These are phyloP conservation scores for Penicillium hordei DNA, from an alignment of 2,329 filamentous ascomycete genomes.

Conservation along the genomic window DNA sequence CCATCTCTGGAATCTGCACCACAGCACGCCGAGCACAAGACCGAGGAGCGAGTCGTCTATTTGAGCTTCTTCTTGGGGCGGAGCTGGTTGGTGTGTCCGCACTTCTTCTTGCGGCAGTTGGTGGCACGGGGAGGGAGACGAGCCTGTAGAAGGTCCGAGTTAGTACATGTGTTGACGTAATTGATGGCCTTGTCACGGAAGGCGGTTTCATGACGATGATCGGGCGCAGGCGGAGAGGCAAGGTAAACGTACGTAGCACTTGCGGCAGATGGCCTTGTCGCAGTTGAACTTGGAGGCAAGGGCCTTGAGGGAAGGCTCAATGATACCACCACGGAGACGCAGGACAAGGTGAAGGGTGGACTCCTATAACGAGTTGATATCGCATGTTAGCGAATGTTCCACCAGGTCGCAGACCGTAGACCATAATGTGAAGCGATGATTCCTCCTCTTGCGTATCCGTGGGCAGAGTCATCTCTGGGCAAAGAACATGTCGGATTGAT, in stretches of 20 bases:
- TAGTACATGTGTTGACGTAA: slow-evolving; percentile 8
- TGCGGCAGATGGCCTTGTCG: slow-evolving; percentile 99
- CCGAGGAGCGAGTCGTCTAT: slow-evolving; percentile 52
- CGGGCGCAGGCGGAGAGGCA: background rate
- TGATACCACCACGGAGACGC: slow-evolving; percentile 98
- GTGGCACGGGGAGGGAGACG: slow-evolving; percentile 96
- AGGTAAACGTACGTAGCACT: slow-evolving; percentile 85
- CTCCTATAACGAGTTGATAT: slow-evolving; percentile 60
- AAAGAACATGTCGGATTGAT: slow-evolving; percentile 1
- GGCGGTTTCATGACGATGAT: background rate
- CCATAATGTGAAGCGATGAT: background rate
- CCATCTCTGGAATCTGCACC: slow-evolving; percentile 30
- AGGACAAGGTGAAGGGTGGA: slow-evolving; percentile 98
- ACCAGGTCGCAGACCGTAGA: slow-evolving; percentile 1
- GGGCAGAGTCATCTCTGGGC: background rate
- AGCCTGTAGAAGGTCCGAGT: slow-evolving; percentile 43
- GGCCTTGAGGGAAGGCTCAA: slow-evolving; percentile 97
- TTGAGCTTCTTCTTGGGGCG: slow-evolving; percentile 99
- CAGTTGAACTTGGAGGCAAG: slow-evolving; percentile 99
- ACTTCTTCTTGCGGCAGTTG: slow-evolving; percentile 99
- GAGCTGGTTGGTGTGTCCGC: slow-evolving; percentile 99
- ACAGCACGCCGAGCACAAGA: slow-evolving; percentile 50
- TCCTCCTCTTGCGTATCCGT: slow-evolving; percentile 15
- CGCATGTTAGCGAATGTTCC: slow-evolving; percentile 34
- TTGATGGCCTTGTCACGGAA: background rate